Evolutionary conservation across 805 yeast genomes (phyloP), one percentile per base, ranked within the genome.

Genomic region (Saturnispora serradocipensis): DNA sequence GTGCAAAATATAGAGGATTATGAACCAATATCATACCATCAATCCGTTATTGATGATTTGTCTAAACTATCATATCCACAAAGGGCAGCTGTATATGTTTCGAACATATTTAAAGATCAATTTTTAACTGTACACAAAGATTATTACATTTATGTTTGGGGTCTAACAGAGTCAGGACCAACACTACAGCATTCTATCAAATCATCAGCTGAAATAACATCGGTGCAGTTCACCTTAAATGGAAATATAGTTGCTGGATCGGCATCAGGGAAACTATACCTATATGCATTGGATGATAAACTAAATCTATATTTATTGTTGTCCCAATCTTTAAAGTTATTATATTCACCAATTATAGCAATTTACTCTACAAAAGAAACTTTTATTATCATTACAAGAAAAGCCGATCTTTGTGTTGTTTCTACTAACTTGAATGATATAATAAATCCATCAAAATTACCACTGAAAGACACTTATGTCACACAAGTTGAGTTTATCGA

Each of bases 191-290:
- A 50, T 15, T 27, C 30, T 6, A 65, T 76, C 13, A 65, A 67
- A 11, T 67, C 77, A 42, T 63, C 72, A 9, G 66, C 81, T 1
- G 60, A 66, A 15, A 67, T 80, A 5, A 54, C 69, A 1, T 53
- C 58, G 6, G 68, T 74, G 9, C 68, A 67, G 51, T 77, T 79
- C 30, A 59, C 59, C 10, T 54, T 61, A 15, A 65, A 69, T 22
- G 61, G 68, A 46, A 67, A 71, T 48, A 63, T 81, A 1, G 60
- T 76, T 27, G 82, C 74, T 0, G 80, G 83, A 0, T 69, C 78
- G 5, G 59, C 59, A 16, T 74, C 75, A 57, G 85, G 86, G 0
- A 70, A 70, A 47, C 45, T 80, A 1, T 73, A 72, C n/a, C 62
- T 76, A 8, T 80, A 78, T 36, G 30, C 27, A 5, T 44, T 16